These are phyloP conservation scores for Pseudogymnoascus sp. DNA, from an alignment of 2,329 filamentous ascomycete species.

Conservation along the genomic window DNA sequence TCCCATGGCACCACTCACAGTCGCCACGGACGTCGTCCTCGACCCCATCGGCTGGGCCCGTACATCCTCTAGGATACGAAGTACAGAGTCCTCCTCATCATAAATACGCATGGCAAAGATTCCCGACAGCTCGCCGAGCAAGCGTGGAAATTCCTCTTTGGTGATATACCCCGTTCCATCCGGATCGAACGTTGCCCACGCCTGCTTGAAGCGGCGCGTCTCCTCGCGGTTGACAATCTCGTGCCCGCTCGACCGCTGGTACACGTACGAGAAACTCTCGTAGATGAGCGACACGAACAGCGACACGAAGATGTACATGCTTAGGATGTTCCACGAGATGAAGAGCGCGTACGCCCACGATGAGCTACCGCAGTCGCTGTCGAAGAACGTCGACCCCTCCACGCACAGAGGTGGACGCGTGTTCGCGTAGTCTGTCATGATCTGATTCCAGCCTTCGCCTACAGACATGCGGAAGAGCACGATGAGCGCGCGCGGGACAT, in stretches of 20 bases:
- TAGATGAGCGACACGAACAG: conserved; percentile 98
- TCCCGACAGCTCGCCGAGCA: conserved; percentile 87
- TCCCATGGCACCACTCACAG: conserved; percentile 44
- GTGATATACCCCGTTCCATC: conserved; percentile 85
- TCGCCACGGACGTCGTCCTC: conserved; percentile 47
- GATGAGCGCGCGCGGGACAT: conserved; percentile 87
- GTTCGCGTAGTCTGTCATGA: conserved; percentile 92
- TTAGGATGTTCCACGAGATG: conserved; percentile 96
- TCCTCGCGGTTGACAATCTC: conserved; percentile 87
- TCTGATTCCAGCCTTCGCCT: conserved; percentile 91
- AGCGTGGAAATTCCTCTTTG: conserved; percentile 79
- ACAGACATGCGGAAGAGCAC: conserved; percentile 88
- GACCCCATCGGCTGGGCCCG: conserved; percentile 34
- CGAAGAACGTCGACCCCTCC: conserved; percentile 62
- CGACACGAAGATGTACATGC: conserved; percentile 99
- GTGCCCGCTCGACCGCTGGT: conserved; percentile 90
- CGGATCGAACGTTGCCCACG: conserved; percentile 93
- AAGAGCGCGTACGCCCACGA: conserved; percentile 86
- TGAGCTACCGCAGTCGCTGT: conserved; percentile 87
- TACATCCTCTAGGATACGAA: conserved; percentile 81
- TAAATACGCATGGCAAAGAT: conserved; percentile 98
- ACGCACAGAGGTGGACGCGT: conserved; percentile 79
- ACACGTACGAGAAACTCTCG: conserved; percentile 98
- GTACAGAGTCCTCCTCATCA: conserved; percentile 79
- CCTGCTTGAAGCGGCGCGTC: conserved; percentile 94